phyloP scores from a whole-genome alignment of 1,284 basidiomycete species.

The Pseudozyma sp. region DNA sequence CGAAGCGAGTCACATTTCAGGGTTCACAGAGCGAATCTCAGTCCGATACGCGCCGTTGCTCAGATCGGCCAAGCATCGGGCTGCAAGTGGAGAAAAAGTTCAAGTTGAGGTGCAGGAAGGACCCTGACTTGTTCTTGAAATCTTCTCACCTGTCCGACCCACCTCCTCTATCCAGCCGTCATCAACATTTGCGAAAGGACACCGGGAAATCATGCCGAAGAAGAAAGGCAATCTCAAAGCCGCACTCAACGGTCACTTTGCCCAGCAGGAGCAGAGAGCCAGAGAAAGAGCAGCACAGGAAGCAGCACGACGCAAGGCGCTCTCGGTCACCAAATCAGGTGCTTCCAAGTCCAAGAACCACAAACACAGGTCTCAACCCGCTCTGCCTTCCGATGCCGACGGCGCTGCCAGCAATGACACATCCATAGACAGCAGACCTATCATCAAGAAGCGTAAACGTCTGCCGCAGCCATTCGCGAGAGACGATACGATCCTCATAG shows the following conservation, averaged over 20 bases:
- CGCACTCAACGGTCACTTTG: conserved; percentile 47
- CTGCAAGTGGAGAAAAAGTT: conserved; percentile 1
- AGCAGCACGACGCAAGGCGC: conserved; percentile 48
- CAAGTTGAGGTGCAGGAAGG: conserved; percentile 1
- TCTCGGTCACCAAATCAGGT: conserved; percentile 32
- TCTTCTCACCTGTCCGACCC: not conserved
- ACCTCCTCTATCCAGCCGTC: not conserved
- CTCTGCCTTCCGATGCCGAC: not conserved
- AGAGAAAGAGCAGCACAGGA: conserved; percentile 46
- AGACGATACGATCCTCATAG: conserved; percentile 83
- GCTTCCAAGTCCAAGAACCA: conserved; percentile 13
- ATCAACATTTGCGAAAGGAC: not conserved
- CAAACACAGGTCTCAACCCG: conserved; percentile 11
- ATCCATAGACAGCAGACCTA: not conserved
- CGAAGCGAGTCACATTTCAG: conserved; percentile 3
- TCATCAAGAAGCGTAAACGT: conserved; percentile 16
- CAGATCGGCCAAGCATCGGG: not conserved
- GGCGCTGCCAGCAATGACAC: not conserved
- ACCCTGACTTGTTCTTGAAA: conserved; percentile 2
- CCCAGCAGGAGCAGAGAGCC: conserved; percentile 33
- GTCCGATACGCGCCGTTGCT: not conserved
- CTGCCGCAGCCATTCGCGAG: conserved; percentile 76
- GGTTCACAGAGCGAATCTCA: conserved; percentile 2
- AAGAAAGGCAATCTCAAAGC: conserved; percentile 56
- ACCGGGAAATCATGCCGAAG: conserved; percentile 41